Evolutionary conservation across 208 protist genomes (phyloP).

Genomic region (Naegleria gruberi): DNA sequence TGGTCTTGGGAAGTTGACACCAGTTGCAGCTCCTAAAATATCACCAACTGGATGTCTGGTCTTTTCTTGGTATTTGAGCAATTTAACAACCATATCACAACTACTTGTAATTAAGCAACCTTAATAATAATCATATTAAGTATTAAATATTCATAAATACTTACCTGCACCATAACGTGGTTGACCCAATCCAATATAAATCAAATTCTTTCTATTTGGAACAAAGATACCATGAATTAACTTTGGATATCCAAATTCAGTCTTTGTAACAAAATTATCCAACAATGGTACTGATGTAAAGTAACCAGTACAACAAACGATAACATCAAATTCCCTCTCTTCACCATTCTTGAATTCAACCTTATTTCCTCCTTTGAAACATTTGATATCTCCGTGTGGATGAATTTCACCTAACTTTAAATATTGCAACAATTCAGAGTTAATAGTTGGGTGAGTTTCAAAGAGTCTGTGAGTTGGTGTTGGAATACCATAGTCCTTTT

Average conservation of each 20-base stretch:
- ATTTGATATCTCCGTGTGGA: slow-evolving; percentile 23
- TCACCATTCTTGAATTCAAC: slow-evolving; percentile 26
- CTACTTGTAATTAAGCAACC: too few species aligned
- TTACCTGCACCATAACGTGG: neutral
- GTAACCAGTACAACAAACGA: slow-evolving; percentile 31
- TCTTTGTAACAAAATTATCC: neutral
- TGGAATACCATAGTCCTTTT: slow-evolving; percentile 26
- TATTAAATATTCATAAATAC: too few species aligned
- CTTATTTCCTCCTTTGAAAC: slow-evolving; percentile 4
- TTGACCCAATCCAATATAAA: neutral
- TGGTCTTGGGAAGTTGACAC: neutral
- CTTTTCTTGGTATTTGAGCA: neutral
- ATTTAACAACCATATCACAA: neutral
- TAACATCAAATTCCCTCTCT: slow-evolving; percentile 22
- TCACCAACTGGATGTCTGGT: neutral
- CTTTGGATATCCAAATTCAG: neutral
- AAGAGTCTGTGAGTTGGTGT: slow-evolving; percentile 32
- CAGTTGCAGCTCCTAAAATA: neutral
- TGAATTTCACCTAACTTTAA: slow-evolving; percentile 29
- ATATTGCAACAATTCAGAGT: slow-evolving; percentile 32
- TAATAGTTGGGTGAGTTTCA: slow-evolving; percentile 33
- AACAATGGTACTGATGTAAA: slow-evolving; percentile 6
- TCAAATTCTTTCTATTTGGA: neutral
- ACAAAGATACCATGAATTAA: neutral
- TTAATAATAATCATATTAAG: too few species aligned